Evolutionary conservation across 345 rosid genomes (phyloP), one percentile per base, ranked within the genome.

Genomic region (Ceriops tagal): DNA sequence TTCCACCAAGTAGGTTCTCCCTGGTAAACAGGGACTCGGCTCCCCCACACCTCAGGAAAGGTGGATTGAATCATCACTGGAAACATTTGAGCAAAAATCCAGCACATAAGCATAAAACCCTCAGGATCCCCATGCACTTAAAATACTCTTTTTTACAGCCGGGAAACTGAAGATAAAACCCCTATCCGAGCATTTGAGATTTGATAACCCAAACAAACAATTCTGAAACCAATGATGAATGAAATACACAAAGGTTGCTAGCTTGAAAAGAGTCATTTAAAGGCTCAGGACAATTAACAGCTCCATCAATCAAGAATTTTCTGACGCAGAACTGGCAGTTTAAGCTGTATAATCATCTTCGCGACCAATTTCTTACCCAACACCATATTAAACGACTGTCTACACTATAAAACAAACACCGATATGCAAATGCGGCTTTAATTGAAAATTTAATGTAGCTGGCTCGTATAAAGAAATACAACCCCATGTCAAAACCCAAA

Each of bases 301-400:
- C 92, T 88, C 78, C 83, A 57, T 88, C 93, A 21, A 91, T 91
- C 98, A 93, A 71, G 93, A 87, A 85, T 82, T 86, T 61, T 93
- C 98, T 73, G 98, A 83, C 89, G 98, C 97, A 93, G 93, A 90
- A 93, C 98, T 89, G 97, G 93, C 96, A 71, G 85, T 73, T 11
- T 66, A 84, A 89, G 89, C 92, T 88, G 93, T 58, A 49, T 26
- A 7, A 58, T 46, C 61, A 71, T 86, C 91, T 18, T 87, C 93
- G 83, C 16, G 27, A 89, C 90, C 83, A 37, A 32, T 0, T 27
- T 13, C 21, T 11, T 1, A 43, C 8, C 0, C 22, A 58, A 9
- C 6, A 8, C 18, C 0, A 0, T 0, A 6, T 0, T 0, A 46
- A 61, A 4, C 11, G 58, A 35, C 21, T 1, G n/a, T 30, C 27